Evolutionary conservation across 495 filamentous ascomycete species (phyloP), one percentile per base, ranked within the genome.

Genomic region (Penicillium lividum): DNA sequence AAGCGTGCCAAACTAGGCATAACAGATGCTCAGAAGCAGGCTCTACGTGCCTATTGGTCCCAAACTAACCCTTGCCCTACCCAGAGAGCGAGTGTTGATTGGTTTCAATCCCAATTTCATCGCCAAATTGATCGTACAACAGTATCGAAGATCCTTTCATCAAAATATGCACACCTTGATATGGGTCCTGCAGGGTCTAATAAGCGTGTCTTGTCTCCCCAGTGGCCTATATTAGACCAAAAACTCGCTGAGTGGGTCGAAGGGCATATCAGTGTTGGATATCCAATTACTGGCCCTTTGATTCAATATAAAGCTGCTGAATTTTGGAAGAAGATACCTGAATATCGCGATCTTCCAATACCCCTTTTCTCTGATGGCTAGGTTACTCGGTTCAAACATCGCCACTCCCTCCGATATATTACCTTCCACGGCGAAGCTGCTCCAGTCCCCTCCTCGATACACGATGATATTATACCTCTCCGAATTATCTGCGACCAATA

Each of bases 151-250:
- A 51, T 53, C 52, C 44, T 60, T 60, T 60, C 51, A 51, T 60
- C 57, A 10, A 13, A 51, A 42, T 55, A 60, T 27, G 6, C 42
- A 13, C 22, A 60, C 38, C 57, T 60, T 51, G 57, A 60, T 60
- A 55, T 18, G 31, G 46, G 57, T 42, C 44, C 44, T 54, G 51
- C 34, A 30, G 34, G 51, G 30, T 15, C 49, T 33, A 50, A 45
- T 50, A 54, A 34, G 45, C 51, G 57, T 11, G 4, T 36, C 7
- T 59, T 33, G 15, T 34, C 51, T 15, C 45, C 44, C 16, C 30
- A 51, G 15, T 60, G 45, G 57, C 57, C 57, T 54, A 55, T 54
- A 51, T 36, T 60, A 28, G 57, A 60, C 46, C 10, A 60, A 15
- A 36, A 22, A 3, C 57, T 60, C n/a, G 44, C 54, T 45, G 34